Evolutionary conservation across 2,329 filamentous ascomycete species (phyloP).

Genomic region (Fusarium sp.): DNA sequence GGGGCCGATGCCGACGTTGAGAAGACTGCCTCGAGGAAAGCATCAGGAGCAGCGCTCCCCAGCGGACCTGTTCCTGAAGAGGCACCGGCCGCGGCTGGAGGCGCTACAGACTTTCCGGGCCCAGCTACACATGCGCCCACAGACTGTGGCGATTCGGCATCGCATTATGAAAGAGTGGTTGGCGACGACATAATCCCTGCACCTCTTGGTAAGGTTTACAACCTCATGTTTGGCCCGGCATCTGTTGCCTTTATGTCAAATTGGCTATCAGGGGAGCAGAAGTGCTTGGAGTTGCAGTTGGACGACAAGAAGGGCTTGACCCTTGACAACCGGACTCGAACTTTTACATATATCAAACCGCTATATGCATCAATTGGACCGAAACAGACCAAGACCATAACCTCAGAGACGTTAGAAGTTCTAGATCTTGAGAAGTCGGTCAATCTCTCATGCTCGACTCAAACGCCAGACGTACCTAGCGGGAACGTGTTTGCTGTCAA

Average conservation of each 20-base stretch:
- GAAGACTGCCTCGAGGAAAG: conserved; percentile 75
- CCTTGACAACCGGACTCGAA: conserved; percentile 78
- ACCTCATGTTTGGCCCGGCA: conserved; percentile 83
- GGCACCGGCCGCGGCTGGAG: conserved; percentile 54
- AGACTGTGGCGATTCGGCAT: conserved; percentile 80
- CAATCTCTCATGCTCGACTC: conserved; percentile 82
- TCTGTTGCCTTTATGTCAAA: conserved; percentile 86
- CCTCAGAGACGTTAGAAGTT: conserved; percentile 83
- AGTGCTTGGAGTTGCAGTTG: conserved; percentile 86
- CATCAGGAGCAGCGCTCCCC: conserved; percentile 65
- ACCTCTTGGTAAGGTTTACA: conserved; percentile 91
- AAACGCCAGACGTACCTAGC: conserved; percentile 94
- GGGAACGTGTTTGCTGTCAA: conserved; percentile 93
- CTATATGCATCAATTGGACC: conserved; percentile 86
- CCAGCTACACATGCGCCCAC: conserved; percentile 85
- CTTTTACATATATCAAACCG: conserved; percentile 92
- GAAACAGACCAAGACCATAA: conserved; percentile 93
- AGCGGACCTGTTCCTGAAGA: conserved; percentile 63
- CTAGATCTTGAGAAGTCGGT: conserved; percentile 90
- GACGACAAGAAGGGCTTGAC: conserved; percentile 84
- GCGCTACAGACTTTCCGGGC: conserved; percentile 79
- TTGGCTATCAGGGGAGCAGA: conserved; percentile 88
- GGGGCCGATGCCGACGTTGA: conserved; percentile 65
- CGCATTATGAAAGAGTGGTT: conserved; percentile 85
- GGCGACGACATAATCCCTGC: conserved; percentile 89